Base-by-base conservation (phyloP, 306 rosid genomes). In the Begonia masoniana region DNA sequence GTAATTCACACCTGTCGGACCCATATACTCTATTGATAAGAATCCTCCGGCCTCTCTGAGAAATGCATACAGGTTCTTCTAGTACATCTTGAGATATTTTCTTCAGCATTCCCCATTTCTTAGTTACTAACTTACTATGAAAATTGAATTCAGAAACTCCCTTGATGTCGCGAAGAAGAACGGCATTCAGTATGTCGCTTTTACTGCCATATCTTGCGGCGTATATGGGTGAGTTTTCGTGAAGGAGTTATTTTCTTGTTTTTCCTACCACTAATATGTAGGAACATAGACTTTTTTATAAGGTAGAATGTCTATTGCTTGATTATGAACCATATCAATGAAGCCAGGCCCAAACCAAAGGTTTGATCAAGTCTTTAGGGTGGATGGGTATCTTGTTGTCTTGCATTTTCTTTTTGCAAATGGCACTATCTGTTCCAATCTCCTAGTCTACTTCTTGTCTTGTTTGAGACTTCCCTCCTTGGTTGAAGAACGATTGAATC, bases 161-260 rank as follows among this genome's bases (percentile, higher is more conserved):
- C 70, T 88, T 79, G 74, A 64, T 68, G 69, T 88, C 62, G 95
- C 97, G 43, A 78, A 74, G 64, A 85, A 71, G 60, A 78, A 74
- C 71, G 72, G 55, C 74, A 71, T 88, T 71, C 79, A 66, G 57
- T 78, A 84, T 58, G 42, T 88, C 46, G 94, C 97, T 11, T 84
- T 88, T 73, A 76, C 95, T 47, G 97, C 97, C 48, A 79, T 88
- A 79, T 88, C 97, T 35, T 88, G 97, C 51, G 97, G 97, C 57
- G 68, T 68, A 42, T 82, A 41, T 66, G 82, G 87, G 97, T 88
- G 68, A 59, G 95, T 76, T 66, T 51, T 26, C 63, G 46, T 59
- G 55, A 36, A 24, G 43, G 43, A 19, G 10, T 41, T 8, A 13
- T 49, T 48, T 48, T 49, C 19, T 17, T 17, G 19, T 17, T 17